Percentiles rank a stretch among this genome's conserved stretches.
These are phyloP conservation scores for Piloderma croceum DNA, from an alignment of 768 basidiomycete genomes.

Conservation along the genomic window DNA sequence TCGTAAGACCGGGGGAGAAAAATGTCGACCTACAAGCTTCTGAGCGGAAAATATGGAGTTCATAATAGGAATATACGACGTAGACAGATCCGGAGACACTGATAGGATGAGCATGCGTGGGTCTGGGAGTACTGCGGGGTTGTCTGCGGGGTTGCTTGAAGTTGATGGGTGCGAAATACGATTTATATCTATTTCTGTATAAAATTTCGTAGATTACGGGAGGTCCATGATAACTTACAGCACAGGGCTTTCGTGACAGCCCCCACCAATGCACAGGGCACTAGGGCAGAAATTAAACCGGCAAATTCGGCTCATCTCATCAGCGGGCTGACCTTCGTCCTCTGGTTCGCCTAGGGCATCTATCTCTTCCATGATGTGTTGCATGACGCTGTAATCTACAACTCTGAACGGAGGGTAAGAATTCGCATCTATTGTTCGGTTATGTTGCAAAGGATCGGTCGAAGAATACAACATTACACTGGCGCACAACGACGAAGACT, in stretches of 20 bases:
- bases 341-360: slow-evolving; percentile 43
- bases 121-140: slow-evolving; percentile 31
- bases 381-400: slow-evolving; percentile 63
- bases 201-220: background rate
- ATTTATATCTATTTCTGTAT: slow-evolving; percentile 54
- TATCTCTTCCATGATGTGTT: slow-evolving; percentile 57
- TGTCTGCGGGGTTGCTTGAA: slow-evolving; percentile 17
- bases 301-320: too few relatives aligned
- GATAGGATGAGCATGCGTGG: slow-evolving; percentile 75
- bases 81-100: slow-evolving; percentile 83
- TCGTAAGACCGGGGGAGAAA: slow-evolving; percentile 5
- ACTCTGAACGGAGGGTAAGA: slow-evolving; percentile 79
- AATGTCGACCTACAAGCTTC: slow-evolving; percentile 63
- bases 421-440: slow-evolving; percentile 58
- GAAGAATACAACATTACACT: slow-evolving; percentile 80
- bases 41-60: slow-evolving; percentile 99
- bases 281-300: too few relatives aligned
- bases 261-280: slow-evolving; percentile 72
- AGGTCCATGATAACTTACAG: slow-evolving; percentile 42
- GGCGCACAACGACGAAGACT: slow-evolving; percentile 7
- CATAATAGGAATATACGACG: slow-evolving; percentile 97
- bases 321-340: slow-evolving; percentile 42
- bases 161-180: slow-evolving; percentile 38
- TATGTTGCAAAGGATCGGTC: slow-evolving; percentile 35
- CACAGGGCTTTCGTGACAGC: slow-evolving; percentile 91